phyloP scores from a whole-genome alignment of 2,329 filamentous ascomycete species.

The Phaeosphaeriaceae sp. region DNA sequence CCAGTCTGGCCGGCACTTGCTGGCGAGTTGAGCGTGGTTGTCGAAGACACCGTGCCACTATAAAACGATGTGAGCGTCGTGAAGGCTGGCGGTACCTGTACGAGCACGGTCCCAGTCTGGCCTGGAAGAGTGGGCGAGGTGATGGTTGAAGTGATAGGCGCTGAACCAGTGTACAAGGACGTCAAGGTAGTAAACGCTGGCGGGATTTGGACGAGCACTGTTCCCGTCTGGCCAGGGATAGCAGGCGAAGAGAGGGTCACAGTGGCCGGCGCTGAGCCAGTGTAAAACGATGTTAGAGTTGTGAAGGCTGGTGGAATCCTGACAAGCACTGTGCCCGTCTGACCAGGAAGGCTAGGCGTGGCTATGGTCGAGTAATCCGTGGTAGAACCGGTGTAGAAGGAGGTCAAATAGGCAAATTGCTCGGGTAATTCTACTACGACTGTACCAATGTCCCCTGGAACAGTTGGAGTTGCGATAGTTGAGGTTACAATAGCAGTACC shows the following conservation, averaged over 20 bases:
- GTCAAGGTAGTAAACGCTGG: not conserved
- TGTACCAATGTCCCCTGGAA: not conserved
- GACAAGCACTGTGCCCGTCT: slow-evolving; percentile 1
- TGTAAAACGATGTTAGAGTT: slow-evolving; percentile 1
- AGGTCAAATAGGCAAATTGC: not conserved
- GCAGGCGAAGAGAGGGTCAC: not conserved
- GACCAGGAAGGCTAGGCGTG: not conserved
- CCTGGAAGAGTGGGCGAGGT: not conserved
- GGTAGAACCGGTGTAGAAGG: not conserved
- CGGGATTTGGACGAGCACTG: not conserved
- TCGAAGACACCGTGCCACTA: not conserved
- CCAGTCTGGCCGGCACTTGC: not conserved
- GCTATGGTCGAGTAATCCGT: not conserved
- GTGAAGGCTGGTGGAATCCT: not conserved
- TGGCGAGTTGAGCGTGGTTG: not conserved
- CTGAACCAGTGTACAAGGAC: not conserved
- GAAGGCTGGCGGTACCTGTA: not conserved
- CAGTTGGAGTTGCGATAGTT: not conserved
- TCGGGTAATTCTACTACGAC: not conserved
- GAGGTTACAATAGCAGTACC: not conserved
- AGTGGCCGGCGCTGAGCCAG: not conserved
- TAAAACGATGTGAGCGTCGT: not conserved
- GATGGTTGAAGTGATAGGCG: not conserved
- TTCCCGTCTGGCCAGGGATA: slow-evolving; percentile 1
- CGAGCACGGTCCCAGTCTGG: slow-evolving; percentile 1